Conservation (phyloP, 1,284 basidiomycete species). For the Retiboletus flavoniger region DNA sequence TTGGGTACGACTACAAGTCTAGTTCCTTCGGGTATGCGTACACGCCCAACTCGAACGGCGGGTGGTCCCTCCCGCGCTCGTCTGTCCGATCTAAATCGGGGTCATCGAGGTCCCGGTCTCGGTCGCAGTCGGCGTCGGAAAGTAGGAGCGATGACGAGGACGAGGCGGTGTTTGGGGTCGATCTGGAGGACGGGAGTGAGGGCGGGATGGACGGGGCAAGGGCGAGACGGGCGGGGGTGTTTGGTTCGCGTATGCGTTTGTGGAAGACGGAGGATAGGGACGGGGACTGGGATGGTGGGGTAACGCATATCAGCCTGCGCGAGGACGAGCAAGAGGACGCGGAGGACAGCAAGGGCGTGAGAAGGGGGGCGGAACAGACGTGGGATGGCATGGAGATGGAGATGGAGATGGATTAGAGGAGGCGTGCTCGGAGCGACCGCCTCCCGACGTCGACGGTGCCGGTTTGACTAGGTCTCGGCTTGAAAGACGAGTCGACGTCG, state of each 20-base stretch:
- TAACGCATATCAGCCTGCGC: conserved; percentile 23
- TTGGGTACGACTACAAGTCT: not conserved
- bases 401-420: conserved; percentile 46
- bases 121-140: conserved; percentile 38
- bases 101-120: conserved; percentile 35
- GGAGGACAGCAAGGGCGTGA: conserved; percentile 36
- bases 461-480: not conserved
- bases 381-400: conserved; percentile 71
- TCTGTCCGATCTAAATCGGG: conserved; percentile 45
- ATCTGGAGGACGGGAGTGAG: conserved; percentile 1
- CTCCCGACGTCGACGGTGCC: not conserved
- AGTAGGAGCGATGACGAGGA: conserved; percentile 39
- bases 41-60: conserved; percentile 31
- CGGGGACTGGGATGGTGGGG: conserved; percentile 13
- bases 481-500: not conserved
- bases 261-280: conserved; percentile 35
- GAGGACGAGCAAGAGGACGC: conserved; percentile 37
- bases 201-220: not conserved
- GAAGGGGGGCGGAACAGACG: conserved; percentile 48
- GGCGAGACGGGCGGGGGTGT: not conserved
- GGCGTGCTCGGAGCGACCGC: not conserved
- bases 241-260: conserved; percentile 4
- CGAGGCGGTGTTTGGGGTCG: conserved; percentile 12
- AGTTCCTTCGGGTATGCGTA: not conserved
- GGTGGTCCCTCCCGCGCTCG: conserved; percentile 55